phyloP scores from a whole-genome alignment of 192 early-diverging fungal genomes.

The Kappamyces sp. region DNA sequence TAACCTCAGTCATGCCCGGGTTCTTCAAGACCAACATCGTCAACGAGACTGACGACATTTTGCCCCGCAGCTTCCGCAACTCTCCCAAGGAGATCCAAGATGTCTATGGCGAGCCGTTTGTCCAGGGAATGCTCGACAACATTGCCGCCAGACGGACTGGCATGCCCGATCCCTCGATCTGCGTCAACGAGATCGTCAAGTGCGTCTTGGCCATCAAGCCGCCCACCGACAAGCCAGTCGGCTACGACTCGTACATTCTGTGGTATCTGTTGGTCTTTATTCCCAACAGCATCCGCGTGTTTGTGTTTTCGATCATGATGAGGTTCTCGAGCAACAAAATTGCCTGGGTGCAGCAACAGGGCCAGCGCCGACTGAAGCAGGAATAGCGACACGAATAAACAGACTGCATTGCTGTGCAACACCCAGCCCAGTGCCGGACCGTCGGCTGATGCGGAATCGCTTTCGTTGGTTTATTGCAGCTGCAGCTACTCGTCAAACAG shows the following conservation, averaged over 20 bases:
- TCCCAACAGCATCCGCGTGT: too few species aligned
- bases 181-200: constrained; percentile 12
- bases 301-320: too few species aligned
- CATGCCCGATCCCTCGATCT: constrained; percentile 5
- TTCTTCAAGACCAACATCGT: constrained; percentile 12
- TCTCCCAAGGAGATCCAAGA: constrained; percentile 1
- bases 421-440: too few species aligned
- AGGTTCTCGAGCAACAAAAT: too few species aligned
- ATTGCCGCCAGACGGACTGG: not conserved
- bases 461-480: too few species aligned
- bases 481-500: too few species aligned
- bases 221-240: constrained; percentile 10
- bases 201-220: constrained; percentile 8
- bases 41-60: not conserved
- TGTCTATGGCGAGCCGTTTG: constrained; percentile 5
- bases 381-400: too few species aligned
- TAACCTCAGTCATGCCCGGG: constrained; percentile 9
- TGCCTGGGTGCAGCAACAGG: too few species aligned
- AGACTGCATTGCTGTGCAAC: too few species aligned
- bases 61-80: not conserved
- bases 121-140: not conserved
- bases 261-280: not conserved
- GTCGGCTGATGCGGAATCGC: too few species aligned
- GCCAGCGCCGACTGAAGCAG: too few species aligned
- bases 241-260: constrained; percentile 11